Base-by-base conservation (phyloP, 257 asterid genomes). In the Verbena officinalis region DNA sequence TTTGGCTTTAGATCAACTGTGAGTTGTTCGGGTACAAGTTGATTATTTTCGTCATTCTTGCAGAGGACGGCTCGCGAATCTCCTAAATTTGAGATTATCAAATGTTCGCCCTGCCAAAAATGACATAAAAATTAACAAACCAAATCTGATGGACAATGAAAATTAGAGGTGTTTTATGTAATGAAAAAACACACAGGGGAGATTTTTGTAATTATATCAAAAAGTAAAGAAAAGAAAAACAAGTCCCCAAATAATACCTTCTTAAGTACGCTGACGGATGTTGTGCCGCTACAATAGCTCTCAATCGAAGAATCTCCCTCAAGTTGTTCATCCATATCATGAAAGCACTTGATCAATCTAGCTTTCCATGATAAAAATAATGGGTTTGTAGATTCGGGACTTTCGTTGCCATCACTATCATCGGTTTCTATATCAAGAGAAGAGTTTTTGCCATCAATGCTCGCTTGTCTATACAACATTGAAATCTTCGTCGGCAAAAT, bases 1-100 rank as follows among this genome's bases (percentile, higher is more conserved):
- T 86, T 84, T n/a, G 96, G 98, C 70, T 91, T 91, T 62, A 91
- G 79, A 75, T 91, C 98, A 63, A 86, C 90, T 0, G 96, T 89
- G 6, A 89, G 90, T 69, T 91, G 96, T 65, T 83, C 86, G 0
- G 95, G 46, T 52, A 83, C 51, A 10, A 84, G 84, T 11, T 83
- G 71, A 66, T 85, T 72, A 9, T 66, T 59, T 30, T 84, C 86
- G 8, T 78, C 87, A 56, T 83, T 81, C 51, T 79, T 75, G 78
- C 90, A 81, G 33, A 89, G 69, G 59, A 89, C 83, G 1, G 96
- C 95, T 7, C 98, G 90, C 10, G 96, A 91, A 71, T 91, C 98
- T 8, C 96, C 98, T 42, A 91, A 67, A 75, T 91, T 91, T 21
- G 92, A 75, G 6, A 89, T 70, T 5, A 91, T 60, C 79, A 91